These are phyloP conservation scores for Apiotrichum siamense DNA, from an alignment of 1,284 basidiomycete species.

Conservation along the genomic window DNA sequence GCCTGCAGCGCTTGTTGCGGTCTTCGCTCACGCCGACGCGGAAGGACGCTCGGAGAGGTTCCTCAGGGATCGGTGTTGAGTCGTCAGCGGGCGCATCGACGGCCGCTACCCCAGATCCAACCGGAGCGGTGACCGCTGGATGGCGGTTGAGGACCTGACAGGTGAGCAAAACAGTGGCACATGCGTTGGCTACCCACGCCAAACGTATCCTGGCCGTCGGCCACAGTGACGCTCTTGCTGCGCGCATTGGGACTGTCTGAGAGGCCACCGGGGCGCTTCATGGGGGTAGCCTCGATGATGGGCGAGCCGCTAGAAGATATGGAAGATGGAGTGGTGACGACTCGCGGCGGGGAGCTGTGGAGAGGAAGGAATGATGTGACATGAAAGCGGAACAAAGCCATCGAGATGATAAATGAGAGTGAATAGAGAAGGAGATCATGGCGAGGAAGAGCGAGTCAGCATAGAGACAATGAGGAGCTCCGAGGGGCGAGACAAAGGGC, in stretches of 20 bases:
- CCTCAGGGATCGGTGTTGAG: not conserved
- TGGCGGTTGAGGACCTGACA: conserved; percentile 48
- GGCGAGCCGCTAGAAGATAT: conserved; percentile 15
- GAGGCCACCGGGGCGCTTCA: conserved; percentile 32
- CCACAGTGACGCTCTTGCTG: conserved; percentile 66
- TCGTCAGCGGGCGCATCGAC: not conserved
- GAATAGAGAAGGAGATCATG: too few species aligned
- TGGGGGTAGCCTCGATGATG: conserved; percentile 1
- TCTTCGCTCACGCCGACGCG: conserved; percentile 85
- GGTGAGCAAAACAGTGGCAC: conserved; percentile 31
- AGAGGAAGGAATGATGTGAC: not conserved
- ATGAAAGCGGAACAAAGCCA: not conserved
- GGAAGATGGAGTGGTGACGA: conserved; percentile 10
- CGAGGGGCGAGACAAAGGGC: too few species aligned
- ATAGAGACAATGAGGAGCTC: too few species aligned
- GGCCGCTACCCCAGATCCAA: not conserved
- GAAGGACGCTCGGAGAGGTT: conserved; percentile 38
- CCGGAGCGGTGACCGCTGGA: conserved; percentile 27
- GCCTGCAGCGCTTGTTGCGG: conserved; percentile 69
- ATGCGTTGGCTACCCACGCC: conserved; percentile 54
- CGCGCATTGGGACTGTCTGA: conserved; percentile 57
- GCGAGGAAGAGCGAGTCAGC: not conserved
- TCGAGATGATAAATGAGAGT: not conserved
- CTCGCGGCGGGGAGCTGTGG: not conserved
- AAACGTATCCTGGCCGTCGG: conserved; percentile 63